Evolutionary conservation across 208 protist species (phyloP), one percentile per base, ranked within the genome.

Genomic region (Leishmania major): DNA sequence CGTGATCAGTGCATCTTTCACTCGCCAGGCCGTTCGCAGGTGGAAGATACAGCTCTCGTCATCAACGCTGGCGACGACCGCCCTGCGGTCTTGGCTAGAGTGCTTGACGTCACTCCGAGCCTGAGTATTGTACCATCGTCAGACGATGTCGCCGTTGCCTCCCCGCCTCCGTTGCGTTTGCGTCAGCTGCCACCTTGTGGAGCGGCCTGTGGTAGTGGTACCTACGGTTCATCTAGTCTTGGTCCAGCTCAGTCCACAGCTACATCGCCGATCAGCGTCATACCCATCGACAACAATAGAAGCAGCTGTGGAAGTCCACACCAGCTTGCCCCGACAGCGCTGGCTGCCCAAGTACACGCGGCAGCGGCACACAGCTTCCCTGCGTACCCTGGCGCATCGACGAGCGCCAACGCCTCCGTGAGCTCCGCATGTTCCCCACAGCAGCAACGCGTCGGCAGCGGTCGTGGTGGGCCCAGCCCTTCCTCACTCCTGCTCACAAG

Each of bases 231-330:
- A 8, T 22, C 75, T 45, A 57, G 31, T 13, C 17, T 62, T 31
- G 75, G 17, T 37, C 22, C 22, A 22, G 22, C 72, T 66, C 57
- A 40, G 35, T n/a, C n/a, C 77, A 66, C n/a, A 55, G 37, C 77
- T 22, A 81, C 82, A 57, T 75, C 72, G 25, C 77, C 82, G 19
- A 81, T 81, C 77, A 81, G 72, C 62, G 76, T 85, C n/a, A 75
- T 53, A 3, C 70, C 64, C 22, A 28, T 66, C 31, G 72, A 85
- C 45, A 62, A 81, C 77, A 78, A 53, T 40, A 77, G 76, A 37
- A 78, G 72, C 77, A 81, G 77, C 82, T 53, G 37, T 59, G 82
- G 82, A 40, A 81, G 82, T 43, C 82, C 82, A 51, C 82, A 78
- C 70, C 82, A 69, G 60, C 51, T 47, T 37, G 70, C 25, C 69